These are phyloP conservation scores for Cystobasidium onofrii DNA, from an alignment of 768 basidiomycete species.

Conservation along the genomic window DNA sequence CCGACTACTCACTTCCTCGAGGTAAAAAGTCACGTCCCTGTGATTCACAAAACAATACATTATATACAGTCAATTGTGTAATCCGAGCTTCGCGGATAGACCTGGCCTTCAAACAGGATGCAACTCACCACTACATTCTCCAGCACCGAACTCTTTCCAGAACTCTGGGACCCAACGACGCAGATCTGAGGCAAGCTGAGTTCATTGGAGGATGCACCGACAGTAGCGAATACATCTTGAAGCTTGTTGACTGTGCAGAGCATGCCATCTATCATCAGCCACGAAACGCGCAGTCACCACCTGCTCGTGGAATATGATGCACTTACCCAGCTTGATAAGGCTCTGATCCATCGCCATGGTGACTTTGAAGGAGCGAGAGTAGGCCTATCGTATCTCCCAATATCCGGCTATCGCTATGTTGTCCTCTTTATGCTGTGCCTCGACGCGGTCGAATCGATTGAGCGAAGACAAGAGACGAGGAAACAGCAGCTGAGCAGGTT, in stretches of 20 bases:
- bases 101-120: not conserved
- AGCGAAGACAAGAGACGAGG: too few relatives aligned
- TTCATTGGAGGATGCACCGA: constrained; percentile 45
- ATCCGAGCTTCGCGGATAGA: too few relatives aligned
- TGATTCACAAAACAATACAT: constrained; percentile 43
- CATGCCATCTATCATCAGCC: not conserved
- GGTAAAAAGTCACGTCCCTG: constrained; percentile 90
- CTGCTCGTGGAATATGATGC: not conserved
- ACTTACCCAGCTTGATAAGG: constrained; percentile 22
- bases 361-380: not conserved
- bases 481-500: too few relatives aligned
- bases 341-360: constrained; percentile 28
- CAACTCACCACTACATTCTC: constrained; percentile 26
- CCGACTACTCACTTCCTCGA: constrained; percentile 59
- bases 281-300: not conserved
- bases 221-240: constrained; percentile 47
- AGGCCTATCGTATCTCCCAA: not conserved
- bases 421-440: too few relatives aligned
- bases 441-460: too few relatives aligned
- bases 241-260: constrained; percentile 30
- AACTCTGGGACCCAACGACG: constrained; percentile 47
- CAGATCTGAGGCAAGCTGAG: constrained; percentile 47
- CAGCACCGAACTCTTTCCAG: constrained; percentile 30
- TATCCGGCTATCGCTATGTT: not conserved
- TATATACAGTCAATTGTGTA: not conserved